A percentile compares a stretch with the other conserved stretches of the same genome.
Conservation (phyloP, 129 eudicot genomes). For the Ambrosia artemisiifolia region DNA sequence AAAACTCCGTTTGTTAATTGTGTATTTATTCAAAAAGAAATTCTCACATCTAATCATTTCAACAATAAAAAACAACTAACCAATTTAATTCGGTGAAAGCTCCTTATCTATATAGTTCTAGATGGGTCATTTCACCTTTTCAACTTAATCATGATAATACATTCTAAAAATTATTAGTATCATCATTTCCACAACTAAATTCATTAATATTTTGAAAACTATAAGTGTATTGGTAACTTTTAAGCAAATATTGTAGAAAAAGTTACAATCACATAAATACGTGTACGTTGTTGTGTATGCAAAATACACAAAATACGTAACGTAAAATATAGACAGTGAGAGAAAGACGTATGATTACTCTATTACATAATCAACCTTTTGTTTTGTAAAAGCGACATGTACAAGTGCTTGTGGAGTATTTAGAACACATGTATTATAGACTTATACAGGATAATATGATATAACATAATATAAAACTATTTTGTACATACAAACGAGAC, state of each 20-base stretch:
- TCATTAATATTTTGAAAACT: neutral
- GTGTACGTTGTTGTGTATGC: no score
- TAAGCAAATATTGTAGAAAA: no score
- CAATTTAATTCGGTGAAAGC: neutral
- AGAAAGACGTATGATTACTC: no score
- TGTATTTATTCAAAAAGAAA: neutral
- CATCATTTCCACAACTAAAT: neutral
- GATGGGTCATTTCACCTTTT: neutral
- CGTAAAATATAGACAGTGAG: no score
- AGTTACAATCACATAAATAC: no score
- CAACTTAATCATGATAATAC: neutral
- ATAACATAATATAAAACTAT: no score
- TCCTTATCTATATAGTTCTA: neutral
- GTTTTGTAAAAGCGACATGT: no score
- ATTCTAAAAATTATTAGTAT: neutral
- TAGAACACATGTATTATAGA: no score
- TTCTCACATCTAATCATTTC: conserved; percentile 3
- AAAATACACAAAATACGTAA: no score
- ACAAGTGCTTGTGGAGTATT: no score
- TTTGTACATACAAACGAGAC: neutral
- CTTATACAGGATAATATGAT: no score
- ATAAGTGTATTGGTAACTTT: neutral
- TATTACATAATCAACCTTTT: no score
- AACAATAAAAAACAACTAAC: neutral
- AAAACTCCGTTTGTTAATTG: neutral